Conservation (phyloP, 2,329 filamentous ascomycete species). For the Arthrobotrys pseudoclavata region DNA sequence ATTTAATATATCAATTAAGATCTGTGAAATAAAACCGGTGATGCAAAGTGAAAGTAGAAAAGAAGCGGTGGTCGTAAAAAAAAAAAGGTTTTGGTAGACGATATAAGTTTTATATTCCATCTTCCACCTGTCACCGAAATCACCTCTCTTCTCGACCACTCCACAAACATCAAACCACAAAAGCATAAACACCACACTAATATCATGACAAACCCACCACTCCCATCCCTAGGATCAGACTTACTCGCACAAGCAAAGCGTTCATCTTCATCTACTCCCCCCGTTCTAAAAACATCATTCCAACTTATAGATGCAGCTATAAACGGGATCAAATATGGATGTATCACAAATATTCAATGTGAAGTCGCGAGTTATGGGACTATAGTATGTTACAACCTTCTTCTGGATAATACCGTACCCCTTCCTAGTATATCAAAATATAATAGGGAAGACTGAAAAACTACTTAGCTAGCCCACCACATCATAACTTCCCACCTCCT, state of each 20-base stretch:
- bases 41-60: too few species aligned
- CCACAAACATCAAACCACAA: too few species aligned
- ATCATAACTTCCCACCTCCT: slow-evolving; percentile 36
- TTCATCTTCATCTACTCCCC: neutral
- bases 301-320: slow-evolving; percentile 39
- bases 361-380: slow-evolving; percentile 36
- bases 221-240: slow-evolving; percentile 39
- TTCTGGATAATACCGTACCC: too few species aligned
- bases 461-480: slow-evolving; percentile 42
- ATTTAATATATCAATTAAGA: too few species aligned
- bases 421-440: too few species aligned
- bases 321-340: slow-evolving; percentile 37
- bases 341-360: slow-evolving; percentile 46
- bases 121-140: too few species aligned
- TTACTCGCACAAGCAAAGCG: slow-evolving; percentile 45
- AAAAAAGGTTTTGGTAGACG: too few species aligned
- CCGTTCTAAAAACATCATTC: slow-evolving; percentile 22
- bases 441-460: too few species aligned
- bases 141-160: too few species aligned
- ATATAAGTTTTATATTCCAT: too few species aligned
- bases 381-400: slow-evolving; percentile 22
- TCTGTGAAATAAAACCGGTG: too few species aligned
- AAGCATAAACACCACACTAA: neutral
- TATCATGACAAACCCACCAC: slow-evolving; percentile 39
- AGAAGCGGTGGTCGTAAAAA: too few species aligned